These are phyloP conservation scores for Leptodermis oblonga DNA, from an alignment of 257 asterid genomes.

Conservation along the genomic window DNA sequence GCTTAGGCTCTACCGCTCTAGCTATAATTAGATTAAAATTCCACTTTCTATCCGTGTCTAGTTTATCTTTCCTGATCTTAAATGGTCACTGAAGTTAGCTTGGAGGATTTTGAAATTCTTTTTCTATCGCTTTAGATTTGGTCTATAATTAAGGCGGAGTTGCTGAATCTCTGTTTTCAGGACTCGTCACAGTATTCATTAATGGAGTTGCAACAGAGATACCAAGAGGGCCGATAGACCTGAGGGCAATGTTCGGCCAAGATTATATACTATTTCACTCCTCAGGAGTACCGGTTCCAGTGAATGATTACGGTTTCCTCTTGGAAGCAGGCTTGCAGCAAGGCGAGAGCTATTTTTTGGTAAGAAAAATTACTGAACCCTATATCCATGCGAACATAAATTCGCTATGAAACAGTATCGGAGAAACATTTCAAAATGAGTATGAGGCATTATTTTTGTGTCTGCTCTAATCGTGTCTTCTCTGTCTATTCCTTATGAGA, in stretches of 20 bases:
- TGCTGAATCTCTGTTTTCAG: slow-evolving; percentile 26
- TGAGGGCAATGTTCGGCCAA: slow-evolving; percentile 45
- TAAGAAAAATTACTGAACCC: slow-evolving; percentile 15
- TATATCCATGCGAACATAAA: neutral
- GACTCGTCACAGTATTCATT: slow-evolving; percentile 54
- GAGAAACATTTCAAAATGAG: neutral
- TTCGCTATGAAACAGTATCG: neutral
- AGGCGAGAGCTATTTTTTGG: slow-evolving; percentile 84
- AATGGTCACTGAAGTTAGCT: neutral
- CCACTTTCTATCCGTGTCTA: too few relatives aligned
- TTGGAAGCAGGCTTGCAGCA: slow-evolving; percentile 57
- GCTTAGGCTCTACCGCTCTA: neutral
- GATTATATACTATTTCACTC: slow-evolving; percentile 50
- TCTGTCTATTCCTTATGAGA: too few relatives aligned
- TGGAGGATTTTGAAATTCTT: too few relatives aligned
- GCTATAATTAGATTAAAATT: too few relatives aligned
- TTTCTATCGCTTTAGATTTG: too few relatives aligned
- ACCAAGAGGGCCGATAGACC: slow-evolving; percentile 47
- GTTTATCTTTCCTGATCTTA: too few relatives aligned
- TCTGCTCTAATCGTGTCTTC: too few relatives aligned
- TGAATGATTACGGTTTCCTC: slow-evolving; percentile 52
- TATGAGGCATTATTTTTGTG: too few relatives aligned
- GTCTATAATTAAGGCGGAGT: too few relatives aligned
- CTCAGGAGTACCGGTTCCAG: slow-evolving; percentile 52
- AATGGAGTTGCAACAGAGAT: slow-evolving; percentile 69